phyloP scores from a whole-genome alignment of 2,329 filamentous ascomycete species.

The Epichloe typhina region DNA sequence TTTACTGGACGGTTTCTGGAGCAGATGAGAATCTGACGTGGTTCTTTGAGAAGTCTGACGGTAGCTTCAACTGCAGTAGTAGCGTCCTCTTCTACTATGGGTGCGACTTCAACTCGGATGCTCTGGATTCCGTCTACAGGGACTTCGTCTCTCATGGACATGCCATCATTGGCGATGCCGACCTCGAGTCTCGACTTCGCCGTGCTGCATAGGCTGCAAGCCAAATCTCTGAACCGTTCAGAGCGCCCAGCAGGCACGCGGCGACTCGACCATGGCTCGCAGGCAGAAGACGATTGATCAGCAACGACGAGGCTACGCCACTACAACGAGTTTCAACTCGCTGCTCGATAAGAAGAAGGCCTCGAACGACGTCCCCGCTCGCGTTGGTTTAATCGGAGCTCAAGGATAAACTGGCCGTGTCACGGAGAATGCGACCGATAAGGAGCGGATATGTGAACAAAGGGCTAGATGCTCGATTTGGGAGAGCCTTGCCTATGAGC shows the following conservation, averaged over 20 bases:
- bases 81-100: conserved; percentile 97
- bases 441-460: neutral
- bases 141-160: conserved; percentile 75
- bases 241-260: conserved; percentile 11
- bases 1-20: conserved; percentile 93
- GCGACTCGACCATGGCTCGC: conserved; percentile 7
- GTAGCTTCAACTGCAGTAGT: conserved; percentile 72
- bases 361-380: conserved; percentile 65
- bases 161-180: conserved; percentile 79
- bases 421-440: neutral
- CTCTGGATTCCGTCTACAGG: conserved; percentile 64
- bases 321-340: conserved; percentile 55
- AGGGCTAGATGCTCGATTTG: neutral
- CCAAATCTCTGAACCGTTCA: conserved; percentile 25
- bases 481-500: conserved; percentile 19
- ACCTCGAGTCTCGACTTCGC: conserved; percentile 74
- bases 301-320: conserved; percentile 11
- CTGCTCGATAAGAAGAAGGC: conserved; percentile 80
- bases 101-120: conserved; percentile 55
- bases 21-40: conserved; percentile 94
- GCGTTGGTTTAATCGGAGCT: conserved; percentile 77
- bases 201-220: conserved; percentile 60
- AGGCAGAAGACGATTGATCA: conserved; percentile 7
- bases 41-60: conserved; percentile 97
- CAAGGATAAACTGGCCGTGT: conserved; percentile 66